Base-by-base conservation (phyloP, 1,139 yeast genomes). In the Blastobotrys petasosporus region DNA sequence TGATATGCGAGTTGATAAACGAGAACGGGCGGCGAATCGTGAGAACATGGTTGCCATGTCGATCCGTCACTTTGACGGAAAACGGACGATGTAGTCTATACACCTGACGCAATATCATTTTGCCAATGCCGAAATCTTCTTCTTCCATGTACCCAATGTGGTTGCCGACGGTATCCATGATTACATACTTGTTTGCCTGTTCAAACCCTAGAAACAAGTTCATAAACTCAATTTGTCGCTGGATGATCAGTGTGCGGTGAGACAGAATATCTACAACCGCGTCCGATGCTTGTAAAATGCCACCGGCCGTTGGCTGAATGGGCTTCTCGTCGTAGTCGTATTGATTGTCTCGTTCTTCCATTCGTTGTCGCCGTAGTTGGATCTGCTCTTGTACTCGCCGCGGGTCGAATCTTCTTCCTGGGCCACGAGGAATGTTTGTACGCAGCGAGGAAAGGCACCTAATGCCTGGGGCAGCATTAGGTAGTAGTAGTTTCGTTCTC, bases 141-240 rank as follows among this genome's bases (percentile, higher is more conserved):
- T 88, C 97, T 52, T 77, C 73, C 81, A 90, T 80, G 62, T 75
- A 82, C 0, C 97, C 98, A 11, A 92, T 62, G 48, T 77, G 82
- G 48, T 78, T 73, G 1, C 97, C 97, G 51, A 69, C 56, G 0
- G 83, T 74, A 62, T 87, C 85, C 79, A 83, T 73, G 39, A 92
- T 75, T 11, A 76, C 74, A 53, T 90, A 92, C 54, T 74, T 69
- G 62, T 90, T 90, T 1, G 94, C 88, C 66, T 90, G 97, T 63
- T 92, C 97, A 58, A 85, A 85, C 1, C 97, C 97, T 32, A 90
- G 62, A 45, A 88, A 75, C 12, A 92, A 71, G 60, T 87, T 90
- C 87, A 87, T 82, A 68, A 83, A 75, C 64, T 92, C 97, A 33
- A 92, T 70, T 60, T 86, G 85, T 48, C 98, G 74, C 61, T 90